Percentiles rank a stretch among this genome's conserved stretches.
Evolutionary conservation across 352 stramenopile genomes (phyloP).

Genomic region (Globisporangium heterothallicum): DNA sequence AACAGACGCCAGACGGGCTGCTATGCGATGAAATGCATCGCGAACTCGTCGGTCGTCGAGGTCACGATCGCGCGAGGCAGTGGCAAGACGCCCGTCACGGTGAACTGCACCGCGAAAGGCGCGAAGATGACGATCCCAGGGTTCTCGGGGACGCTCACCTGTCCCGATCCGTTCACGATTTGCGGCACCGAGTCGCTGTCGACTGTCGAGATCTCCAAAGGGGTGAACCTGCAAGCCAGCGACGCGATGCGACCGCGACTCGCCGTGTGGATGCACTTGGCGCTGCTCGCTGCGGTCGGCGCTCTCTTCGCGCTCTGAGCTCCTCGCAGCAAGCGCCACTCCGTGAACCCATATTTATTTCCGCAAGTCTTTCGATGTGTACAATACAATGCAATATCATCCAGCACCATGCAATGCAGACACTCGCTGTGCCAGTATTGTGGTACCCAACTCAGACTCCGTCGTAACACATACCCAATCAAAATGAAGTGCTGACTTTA

Average conservation of each 20-base stretch:
- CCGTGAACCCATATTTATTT: too few relatives aligned
- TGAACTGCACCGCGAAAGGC: slow-evolving; percentile 43
- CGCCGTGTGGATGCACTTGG: not conserved
- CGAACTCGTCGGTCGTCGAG: slow-evolving; percentile 24
- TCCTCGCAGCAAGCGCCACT: too few relatives aligned
- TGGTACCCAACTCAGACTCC: too few relatives aligned
- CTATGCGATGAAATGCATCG: slow-evolving; percentile 65
- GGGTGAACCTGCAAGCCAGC: slow-evolving; percentile 1
- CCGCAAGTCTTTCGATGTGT: too few relatives aligned
- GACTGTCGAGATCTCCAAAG: not conserved
- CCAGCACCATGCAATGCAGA: too few relatives aligned
- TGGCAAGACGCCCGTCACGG: slow-evolving; percentile 15
- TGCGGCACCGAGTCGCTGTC: slow-evolving; percentile 21
- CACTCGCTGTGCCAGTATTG: too few relatives aligned
- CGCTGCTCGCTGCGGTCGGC: not conserved
- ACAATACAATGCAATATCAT: too few relatives aligned
- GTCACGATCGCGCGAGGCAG: slow-evolving; percentile 28
- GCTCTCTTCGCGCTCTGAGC: too few relatives aligned
- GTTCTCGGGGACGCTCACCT: slow-evolving; percentile 52
- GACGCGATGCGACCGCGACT: not conserved
- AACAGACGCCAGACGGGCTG: slow-evolving; percentile 60
- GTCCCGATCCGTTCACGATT: slow-evolving; percentile 57
- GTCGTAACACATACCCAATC: too few relatives aligned
- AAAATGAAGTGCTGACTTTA: too few relatives aligned
- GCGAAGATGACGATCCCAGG: slow-evolving; percentile 29